Evolutionary conservation across 139 green algal genomes (phyloP).

Genomic region (Chlamydomonas asymmetrica): DNA sequence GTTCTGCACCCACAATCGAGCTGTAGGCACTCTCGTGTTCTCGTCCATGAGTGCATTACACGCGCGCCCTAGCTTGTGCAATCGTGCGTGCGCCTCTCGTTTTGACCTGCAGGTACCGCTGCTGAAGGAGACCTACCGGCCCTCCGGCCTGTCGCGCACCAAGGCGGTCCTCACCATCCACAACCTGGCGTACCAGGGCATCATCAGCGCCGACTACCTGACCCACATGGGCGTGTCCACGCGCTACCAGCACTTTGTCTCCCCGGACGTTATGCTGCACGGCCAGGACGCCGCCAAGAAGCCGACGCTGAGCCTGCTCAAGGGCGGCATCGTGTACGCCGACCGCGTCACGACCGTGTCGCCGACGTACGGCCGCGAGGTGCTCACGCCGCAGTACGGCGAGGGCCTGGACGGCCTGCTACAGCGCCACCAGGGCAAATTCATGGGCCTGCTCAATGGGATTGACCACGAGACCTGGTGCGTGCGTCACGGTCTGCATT

Average conservation of each 20-base stretch:
- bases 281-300: not conserved
- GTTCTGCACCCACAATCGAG: too few species aligned
- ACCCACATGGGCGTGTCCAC: conserved; percentile 18
- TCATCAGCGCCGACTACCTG: conserved; percentile 12
- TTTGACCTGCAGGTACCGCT: conserved; percentile 58
- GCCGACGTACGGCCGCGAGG: conserved; percentile 84
- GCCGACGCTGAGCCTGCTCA: conserved; percentile 48
- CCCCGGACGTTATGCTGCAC: conserved; percentile 22
- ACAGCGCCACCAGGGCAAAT: conserved; percentile 45
- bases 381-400: conserved; percentile 46
- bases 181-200: conserved; percentile 80
- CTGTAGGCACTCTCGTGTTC: not conserved
- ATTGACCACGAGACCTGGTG: conserved; percentile 86
- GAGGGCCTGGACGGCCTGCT: conserved; percentile 51
- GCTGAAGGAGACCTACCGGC: conserved; percentile 77
- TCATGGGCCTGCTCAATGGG: conserved; percentile 88
- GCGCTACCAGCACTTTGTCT: not conserved
- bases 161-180: conserved; percentile 86
- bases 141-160: conserved; percentile 38
- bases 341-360: conserved; percentile 87
- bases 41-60: not conserved
- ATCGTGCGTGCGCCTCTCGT: not conserved
- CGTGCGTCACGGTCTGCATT: too few species aligned
- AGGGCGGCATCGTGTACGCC: conserved; percentile 79
- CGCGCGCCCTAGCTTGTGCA: not conserved